Conservation (phyloP, 352 stramenopile genomes). For the Thalassiosira hispida region DNA sequence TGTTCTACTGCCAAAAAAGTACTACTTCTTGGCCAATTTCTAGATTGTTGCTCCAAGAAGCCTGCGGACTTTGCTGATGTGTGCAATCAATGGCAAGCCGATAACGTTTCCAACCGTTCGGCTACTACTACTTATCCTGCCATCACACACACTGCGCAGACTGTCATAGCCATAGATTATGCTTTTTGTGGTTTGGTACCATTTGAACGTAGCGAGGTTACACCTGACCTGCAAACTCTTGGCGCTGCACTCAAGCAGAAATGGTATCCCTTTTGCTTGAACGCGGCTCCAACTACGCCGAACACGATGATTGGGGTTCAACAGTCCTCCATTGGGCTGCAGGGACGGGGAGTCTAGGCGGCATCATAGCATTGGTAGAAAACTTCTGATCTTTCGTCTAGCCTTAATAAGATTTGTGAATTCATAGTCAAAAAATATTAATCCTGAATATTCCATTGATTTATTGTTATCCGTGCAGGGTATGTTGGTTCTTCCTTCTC, state of each 20-base stretch:
- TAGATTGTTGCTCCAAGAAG: conserved; percentile 42
- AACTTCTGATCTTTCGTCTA: no score
- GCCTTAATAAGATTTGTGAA: no score
- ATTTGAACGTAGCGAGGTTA: conserved; percentile 64
- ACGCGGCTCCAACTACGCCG: conserved; percentile 69
- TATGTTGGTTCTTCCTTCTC: neutral
- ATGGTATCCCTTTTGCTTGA: conserved; percentile 64
- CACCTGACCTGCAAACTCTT: conserved; percentile 50
- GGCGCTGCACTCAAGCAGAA: conserved; percentile 55
- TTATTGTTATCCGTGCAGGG: neutral
- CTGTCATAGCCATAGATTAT: conserved; percentile 72
- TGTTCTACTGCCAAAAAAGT: conserved; percentile 2
- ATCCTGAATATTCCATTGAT: neutral
- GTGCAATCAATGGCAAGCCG: conserved; percentile 60
- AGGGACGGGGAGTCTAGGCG: conserved; percentile 66
- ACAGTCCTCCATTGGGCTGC: conserved; percentile 71
- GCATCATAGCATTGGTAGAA: conserved; percentile 48
- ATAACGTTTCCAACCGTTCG: conserved; percentile 31
- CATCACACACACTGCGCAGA: conserved; percentile 53
- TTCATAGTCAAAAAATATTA: no score
- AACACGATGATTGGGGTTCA: conserved; percentile 65
- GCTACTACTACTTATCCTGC: neutral
- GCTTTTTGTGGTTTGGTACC: conserved; percentile 63
- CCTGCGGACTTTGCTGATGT: conserved; percentile 64
- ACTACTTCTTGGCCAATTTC: conserved; percentile 27